A percentile compares a stretch with the other conserved stretches of the same genome.
Conservation (phyloP, 129 eudicot species). For the Pseudognaphalium luteoalbum region DNA sequence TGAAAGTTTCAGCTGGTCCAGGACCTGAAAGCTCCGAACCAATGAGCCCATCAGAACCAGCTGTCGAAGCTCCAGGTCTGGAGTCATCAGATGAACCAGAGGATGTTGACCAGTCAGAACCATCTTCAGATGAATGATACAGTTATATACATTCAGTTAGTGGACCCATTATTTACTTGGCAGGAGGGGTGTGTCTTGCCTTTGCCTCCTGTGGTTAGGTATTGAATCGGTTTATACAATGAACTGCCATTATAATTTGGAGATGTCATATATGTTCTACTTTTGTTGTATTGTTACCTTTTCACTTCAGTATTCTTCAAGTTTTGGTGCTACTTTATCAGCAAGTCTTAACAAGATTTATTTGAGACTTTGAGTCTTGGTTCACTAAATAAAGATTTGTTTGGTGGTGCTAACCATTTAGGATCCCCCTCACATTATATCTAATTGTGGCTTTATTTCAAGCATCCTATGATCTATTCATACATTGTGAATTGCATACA, state of each 20-base stretch:
- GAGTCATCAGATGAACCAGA: constrained; percentile 35
- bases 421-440: not conserved
- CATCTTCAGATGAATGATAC: constrained; percentile 36
- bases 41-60: constrained; percentile 27
- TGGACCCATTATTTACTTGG: constrained; percentile 30
- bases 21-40: constrained; percentile 59
- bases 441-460: not conserved
- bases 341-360: not conserved
- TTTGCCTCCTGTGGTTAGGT: constrained; percentile 40
- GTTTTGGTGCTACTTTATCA: constrained; percentile 5
- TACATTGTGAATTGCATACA: no score
- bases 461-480: not conserved
- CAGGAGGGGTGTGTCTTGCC: constrained; percentile 44
- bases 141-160: constrained; percentile 26
- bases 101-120: constrained; percentile 35
- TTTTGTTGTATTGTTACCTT: constrained; percentile 10
- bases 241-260: constrained; percentile 25
- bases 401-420: not conserved
- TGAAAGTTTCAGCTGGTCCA: constrained; percentile 87
- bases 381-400: not conserved
- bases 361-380: not conserved
- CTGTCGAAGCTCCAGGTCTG: constrained; percentile 24
- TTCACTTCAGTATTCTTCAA: not conserved
- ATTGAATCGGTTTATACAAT: constrained; percentile 19
- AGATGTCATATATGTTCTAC: not conserved